Conservation (phyloP, 208 protist species). For the Leptomonas pyrrhocoris region DNA sequence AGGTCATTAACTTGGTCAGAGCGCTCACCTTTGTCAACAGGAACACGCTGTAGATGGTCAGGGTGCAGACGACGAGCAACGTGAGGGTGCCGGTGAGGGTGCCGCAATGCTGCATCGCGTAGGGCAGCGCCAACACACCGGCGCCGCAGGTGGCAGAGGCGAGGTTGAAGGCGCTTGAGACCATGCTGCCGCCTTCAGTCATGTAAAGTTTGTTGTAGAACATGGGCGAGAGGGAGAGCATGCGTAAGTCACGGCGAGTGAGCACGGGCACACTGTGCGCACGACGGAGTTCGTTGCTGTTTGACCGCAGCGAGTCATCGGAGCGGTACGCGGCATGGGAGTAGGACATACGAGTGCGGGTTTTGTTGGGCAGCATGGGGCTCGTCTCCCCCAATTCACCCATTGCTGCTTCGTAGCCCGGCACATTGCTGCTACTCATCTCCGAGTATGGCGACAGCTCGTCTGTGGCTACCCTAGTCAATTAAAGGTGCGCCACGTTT, state of each 20-base stretch:
- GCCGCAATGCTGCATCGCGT: conserved; percentile 71
- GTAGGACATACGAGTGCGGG: conserved; percentile 32
- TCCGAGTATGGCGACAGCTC: not conserved
- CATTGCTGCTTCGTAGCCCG: not conserved
- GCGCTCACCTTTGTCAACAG: conserved; percentile 68
- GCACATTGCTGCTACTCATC: conserved; percentile 8
- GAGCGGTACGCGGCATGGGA: conserved; percentile 28
- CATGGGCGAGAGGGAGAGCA: conserved; percentile 47
- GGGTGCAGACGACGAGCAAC: conserved; percentile 50
- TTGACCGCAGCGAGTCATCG: not conserved
- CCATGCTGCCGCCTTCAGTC: conserved; percentile 60
- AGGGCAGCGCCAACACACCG: conserved; percentile 72
- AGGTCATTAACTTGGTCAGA: conserved; percentile 58
- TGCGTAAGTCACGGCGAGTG: conserved; percentile 26
- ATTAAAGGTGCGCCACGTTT: no score
- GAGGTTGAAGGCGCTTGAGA: conserved; percentile 81
- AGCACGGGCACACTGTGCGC: conserved; percentile 41
- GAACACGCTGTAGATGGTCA: conserved; percentile 79
- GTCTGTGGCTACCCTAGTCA: not conserved
- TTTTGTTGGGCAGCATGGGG: conserved; percentile 27
- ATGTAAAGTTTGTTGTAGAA: conserved; percentile 58
- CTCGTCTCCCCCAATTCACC: conserved; percentile 27
- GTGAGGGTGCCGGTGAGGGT: conserved; percentile 41
- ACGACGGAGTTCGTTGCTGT: conserved; percentile 24
- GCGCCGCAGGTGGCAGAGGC: conserved; percentile 78